Evolutionary conservation across 306 rosid species (phyloP), one percentile per base, ranked within the genome.

Genomic region (Rosa rugosa): DNA sequence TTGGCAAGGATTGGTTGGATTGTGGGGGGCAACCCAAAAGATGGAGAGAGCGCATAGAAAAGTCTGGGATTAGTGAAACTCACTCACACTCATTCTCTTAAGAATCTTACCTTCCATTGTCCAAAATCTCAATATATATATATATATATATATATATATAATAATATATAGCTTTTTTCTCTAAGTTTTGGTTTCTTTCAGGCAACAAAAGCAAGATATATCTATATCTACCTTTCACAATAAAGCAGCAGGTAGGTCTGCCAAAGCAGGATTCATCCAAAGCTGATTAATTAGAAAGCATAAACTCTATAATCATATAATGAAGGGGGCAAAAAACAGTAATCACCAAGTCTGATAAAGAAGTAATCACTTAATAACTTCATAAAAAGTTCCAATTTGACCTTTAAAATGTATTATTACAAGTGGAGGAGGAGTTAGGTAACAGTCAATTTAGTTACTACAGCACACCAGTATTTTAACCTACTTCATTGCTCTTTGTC

Each of bases 401-500:
- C 72, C 81, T 53, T 66, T 75, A 71, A 44, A 75, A 51, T 69
- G 40, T 65, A 27, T 56, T 45, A 60, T 62, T 31, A 60, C 71
- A 68, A 71, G 75, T 11, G 76, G 75, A 69, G 59, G 70, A 0
- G 42, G 77, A 41, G 67, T 83, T 87, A 72, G 89, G 89, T 83
- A 81, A 40, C 12, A 75, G 83, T 87, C 88, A 72, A 60, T 83
- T 80, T 79, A 36, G 13, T 60, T 86, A 36, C 63, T 80, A 80
- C 31, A 20, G 17, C 71, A 78, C 83, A 65, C 49, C 70, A 36
- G 23, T 80, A 62, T 70, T 70, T 73, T 78, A 36, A 66, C 81
- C 83, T 76, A 84, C 13, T 45, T 73, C 0, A 44, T 42, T 75
- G 25, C 25, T 66, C 46, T 44, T 75, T 31, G 20, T 62, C 53